These are phyloP conservation scores for Rhododendron henanense DNA, from an alignment of 148 eudicot genomes.

Conservation along the genomic window DNA sequence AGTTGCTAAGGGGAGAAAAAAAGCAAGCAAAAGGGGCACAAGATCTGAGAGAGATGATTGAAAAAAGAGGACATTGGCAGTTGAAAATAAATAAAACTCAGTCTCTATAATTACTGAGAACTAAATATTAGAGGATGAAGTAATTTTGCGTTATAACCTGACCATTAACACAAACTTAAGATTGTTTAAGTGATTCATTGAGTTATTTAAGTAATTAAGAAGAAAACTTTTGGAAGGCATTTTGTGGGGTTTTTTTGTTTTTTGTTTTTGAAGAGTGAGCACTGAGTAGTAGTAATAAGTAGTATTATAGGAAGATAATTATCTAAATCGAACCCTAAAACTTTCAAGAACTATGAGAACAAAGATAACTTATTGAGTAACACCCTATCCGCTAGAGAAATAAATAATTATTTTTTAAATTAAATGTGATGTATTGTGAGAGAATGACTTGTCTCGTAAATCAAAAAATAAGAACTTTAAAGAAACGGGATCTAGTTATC, in stretches of 20 bases:
- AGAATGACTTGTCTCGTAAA: too few relatives aligned
- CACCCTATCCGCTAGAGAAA: too few relatives aligned
- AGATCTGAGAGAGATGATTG: not conserved
- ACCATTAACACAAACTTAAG: not conserved
- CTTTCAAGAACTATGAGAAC: not conserved
- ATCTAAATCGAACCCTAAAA: not conserved
- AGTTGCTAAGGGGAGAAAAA: not conserved
- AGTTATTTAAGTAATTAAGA: not conserved
- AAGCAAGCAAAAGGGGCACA: not conserved
- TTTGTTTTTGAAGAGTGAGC: not conserved
- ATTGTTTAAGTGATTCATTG: not conserved
- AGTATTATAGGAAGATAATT: too few relatives aligned
- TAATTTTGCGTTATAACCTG: not conserved
- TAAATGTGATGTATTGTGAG: too few relatives aligned
- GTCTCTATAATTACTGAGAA: not conserved
- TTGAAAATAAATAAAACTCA: not conserved
- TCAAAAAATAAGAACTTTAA: too few relatives aligned
- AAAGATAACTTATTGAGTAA: not conserved
- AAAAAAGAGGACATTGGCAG: not conserved
- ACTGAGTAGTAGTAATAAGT: not conserved
- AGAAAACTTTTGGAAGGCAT: not conserved
- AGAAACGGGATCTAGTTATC: too few relatives aligned
- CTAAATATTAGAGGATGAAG: too few relatives aligned
- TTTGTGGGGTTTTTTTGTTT: not conserved
- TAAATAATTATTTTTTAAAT: too few relatives aligned